Conservation (phyloP, 2,329 filamentous ascomycete genomes). For the Fusarium liriodendri region DNA sequence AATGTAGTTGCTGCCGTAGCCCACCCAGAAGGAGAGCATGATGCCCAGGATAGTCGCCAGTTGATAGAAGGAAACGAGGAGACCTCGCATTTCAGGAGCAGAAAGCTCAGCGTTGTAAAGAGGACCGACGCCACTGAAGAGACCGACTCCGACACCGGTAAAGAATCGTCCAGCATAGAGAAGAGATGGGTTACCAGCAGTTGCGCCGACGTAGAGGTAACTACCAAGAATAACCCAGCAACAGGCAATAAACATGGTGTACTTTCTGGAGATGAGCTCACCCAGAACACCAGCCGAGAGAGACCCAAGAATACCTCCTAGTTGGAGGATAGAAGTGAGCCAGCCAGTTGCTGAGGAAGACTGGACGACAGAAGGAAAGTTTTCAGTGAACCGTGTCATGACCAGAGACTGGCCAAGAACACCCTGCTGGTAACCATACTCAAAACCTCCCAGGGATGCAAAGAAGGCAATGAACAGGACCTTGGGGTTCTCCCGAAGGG, state of each 20-base stretch:
- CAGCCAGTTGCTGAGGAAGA: conserved; percentile 62
- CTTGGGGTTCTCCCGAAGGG: background rate
- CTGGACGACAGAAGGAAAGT: conserved; percentile 60
- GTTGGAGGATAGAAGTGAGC: conserved; percentile 62
- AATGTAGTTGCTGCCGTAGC: conserved; percentile 59
- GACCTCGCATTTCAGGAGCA: conserved; percentile 73
- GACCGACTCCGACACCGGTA: conserved; percentile 61
- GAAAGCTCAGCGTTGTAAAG: conserved; percentile 65
- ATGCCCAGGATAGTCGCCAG: conserved; percentile 56
- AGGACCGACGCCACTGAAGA: conserved; percentile 57
- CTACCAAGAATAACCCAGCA: conserved; percentile 58
- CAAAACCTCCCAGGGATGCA: conserved; percentile 31
- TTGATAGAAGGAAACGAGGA: conserved; percentile 73
- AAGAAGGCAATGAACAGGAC: background rate
- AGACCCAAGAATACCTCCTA: conserved; percentile 61
- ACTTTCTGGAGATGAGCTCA: conserved; percentile 62
- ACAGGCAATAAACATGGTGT: conserved; percentile 63
- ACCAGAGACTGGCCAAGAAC: conserved; percentile 65
- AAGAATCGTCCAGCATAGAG: conserved; percentile 62
- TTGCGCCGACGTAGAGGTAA: conserved; percentile 59
- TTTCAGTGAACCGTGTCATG: conserved; percentile 61
- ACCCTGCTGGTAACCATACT: conserved; percentile 57
- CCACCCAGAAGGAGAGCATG: conserved; percentile 61
- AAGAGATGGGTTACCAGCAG: conserved; percentile 50
- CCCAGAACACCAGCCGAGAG: conserved; percentile 59